Percentiles rank a stretch among this genome's conserved stretches.
Evolutionary conservation across 2,329 filamentous ascomycete species (phyloP).

Genomic region (Alternaria postmessia): DNA sequence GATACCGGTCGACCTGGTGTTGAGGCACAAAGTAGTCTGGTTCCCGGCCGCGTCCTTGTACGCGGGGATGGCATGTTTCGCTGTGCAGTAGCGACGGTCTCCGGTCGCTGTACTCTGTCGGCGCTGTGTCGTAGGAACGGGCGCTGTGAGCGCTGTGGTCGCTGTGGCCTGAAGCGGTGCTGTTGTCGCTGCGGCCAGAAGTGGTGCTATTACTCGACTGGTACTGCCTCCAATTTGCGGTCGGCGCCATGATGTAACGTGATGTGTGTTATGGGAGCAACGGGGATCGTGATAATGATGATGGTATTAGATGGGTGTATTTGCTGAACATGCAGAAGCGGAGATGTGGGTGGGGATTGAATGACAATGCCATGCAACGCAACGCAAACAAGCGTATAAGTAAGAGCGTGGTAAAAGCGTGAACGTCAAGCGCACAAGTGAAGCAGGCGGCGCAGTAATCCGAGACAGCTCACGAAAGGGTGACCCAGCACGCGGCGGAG

Average conservation of each 20-base stretch:
- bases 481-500: constrained; percentile 38
- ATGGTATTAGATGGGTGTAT: constrained; percentile 11
- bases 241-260: constrained; percentile 41
- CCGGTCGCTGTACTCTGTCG: constrained; percentile 46
- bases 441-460: constrained; percentile 35
- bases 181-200: constrained; percentile 31
- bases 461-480: constrained; percentile 35
- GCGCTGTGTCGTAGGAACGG: constrained; percentile 45
- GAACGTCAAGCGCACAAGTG: constrained; percentile 17
- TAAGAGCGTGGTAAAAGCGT: constrained; percentile 19
- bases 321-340: constrained; percentile 5
- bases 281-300: constrained; percentile 10
- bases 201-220: constrained; percentile 40
- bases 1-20: constrained; percentile 22
- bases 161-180: constrained; percentile 23
- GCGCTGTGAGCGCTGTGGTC: constrained; percentile 41
- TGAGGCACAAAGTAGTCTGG: constrained; percentile 34
- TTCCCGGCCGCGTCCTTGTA: constrained; percentile 34
- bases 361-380: constrained; percentile 25
- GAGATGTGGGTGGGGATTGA: constrained; percentile 22
- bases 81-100: constrained; percentile 39
- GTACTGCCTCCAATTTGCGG: constrained; percentile 43
- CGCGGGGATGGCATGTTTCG: constrained; percentile 43
- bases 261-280: constrained; percentile 7
- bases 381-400: constrained; percentile 27